phyloP scores from a whole-genome alignment of 1,284 basidiomycete species.

The Leccinum subrobustum region DNA sequence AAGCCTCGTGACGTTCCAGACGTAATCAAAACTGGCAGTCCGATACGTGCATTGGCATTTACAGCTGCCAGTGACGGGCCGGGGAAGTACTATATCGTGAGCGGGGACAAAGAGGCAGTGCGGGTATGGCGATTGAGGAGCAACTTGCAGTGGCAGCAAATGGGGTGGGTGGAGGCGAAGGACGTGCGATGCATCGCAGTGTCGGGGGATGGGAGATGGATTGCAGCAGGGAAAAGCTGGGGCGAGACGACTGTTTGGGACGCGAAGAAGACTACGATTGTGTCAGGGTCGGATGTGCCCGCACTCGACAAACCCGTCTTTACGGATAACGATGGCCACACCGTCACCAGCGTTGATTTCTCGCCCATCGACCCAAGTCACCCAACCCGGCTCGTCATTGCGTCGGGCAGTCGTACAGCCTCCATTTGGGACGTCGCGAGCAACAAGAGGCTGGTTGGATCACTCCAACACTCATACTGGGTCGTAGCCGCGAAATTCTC shows the following conservation, averaged over 20 bases:
- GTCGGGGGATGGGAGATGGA: constrained; percentile 11
- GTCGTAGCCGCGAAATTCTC: not conserved
- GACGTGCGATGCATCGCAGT: constrained; percentile 10
- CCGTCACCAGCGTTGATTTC: constrained; percentile 14
- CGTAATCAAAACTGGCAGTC: not conserved
- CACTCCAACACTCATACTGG: constrained; percentile 5
- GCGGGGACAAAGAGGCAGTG: constrained; percentile 8
- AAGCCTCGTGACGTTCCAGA: not conserved
- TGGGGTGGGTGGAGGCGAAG: not conserved
- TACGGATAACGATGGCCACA: constrained; percentile 7
- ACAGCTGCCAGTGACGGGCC: not conserved
- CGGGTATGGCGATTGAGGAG: constrained; percentile 7
- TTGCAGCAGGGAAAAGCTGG: constrained; percentile 11
- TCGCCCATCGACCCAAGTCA: constrained; percentile 14
- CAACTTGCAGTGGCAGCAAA: not conserved
- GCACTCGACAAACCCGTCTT: constrained; percentile 7
- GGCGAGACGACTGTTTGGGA: constrained; percentile 15
- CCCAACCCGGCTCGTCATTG: constrained; percentile 5
- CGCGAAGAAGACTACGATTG: not conserved
- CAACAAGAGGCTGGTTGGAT: not conserved
- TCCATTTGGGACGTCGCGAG: constrained; percentile 6
- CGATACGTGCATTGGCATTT: constrained; percentile 12
- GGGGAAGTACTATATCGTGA: not conserved
- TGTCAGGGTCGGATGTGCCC: not conserved
- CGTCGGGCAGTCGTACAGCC: constrained; percentile 6